A percentile compares a stretch with the other conserved stretches of the same genome.
These are phyloP conservation scores for Lepiota brunneoincarnata DNA, from an alignment of 768 basidiomycete genomes.

Conservation along the genomic window DNA sequence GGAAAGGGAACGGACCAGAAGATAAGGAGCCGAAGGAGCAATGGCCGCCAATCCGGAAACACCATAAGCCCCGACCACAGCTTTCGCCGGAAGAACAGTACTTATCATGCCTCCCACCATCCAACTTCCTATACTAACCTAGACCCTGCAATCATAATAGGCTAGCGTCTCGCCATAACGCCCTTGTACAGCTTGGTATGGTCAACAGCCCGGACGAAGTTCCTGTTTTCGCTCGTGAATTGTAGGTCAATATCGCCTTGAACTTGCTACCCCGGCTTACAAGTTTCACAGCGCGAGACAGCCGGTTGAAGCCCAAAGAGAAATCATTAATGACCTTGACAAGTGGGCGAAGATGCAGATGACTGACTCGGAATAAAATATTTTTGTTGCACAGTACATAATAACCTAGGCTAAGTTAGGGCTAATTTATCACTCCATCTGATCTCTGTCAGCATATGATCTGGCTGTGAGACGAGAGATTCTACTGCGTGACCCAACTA, in stretches of 20 bases:
- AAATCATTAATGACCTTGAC: conserved; percentile 42
- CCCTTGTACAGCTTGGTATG: conserved; percentile 61
- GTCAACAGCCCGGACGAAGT: conserved; percentile 52
- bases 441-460: too few species aligned
- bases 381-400: too few species aligned
- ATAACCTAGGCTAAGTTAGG: too few species aligned
- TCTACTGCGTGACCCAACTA: too few species aligned
- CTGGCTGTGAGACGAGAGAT: too few species aligned
- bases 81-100: conserved; percentile 52
- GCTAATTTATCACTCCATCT: too few species aligned
- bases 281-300: conserved; percentile 32
- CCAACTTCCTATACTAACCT: background rate
- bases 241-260: conserved; percentile 42
- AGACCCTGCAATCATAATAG: conserved; percentile 29
- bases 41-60: conserved; percentile 67
- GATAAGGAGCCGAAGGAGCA: conserved; percentile 32
- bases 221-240: conserved; percentile 57
- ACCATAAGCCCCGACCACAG: conserved; percentile 45
- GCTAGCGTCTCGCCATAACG: conserved; percentile 50
- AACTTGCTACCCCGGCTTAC: conserved; percentile 11
- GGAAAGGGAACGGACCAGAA: conserved; percentile 20
- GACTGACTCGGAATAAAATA: conserved; percentile 5
- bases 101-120: conserved; percentile 15
- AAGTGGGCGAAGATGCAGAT: conserved; percentile 20
- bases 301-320: conserved; percentile 37